Percentiles rank a stretch among this genome's conserved stretches.
These are phyloP conservation scores for Micractinium conductrix DNA, from an alignment of 139 green algal genomes.

Conservation along the genomic window DNA sequence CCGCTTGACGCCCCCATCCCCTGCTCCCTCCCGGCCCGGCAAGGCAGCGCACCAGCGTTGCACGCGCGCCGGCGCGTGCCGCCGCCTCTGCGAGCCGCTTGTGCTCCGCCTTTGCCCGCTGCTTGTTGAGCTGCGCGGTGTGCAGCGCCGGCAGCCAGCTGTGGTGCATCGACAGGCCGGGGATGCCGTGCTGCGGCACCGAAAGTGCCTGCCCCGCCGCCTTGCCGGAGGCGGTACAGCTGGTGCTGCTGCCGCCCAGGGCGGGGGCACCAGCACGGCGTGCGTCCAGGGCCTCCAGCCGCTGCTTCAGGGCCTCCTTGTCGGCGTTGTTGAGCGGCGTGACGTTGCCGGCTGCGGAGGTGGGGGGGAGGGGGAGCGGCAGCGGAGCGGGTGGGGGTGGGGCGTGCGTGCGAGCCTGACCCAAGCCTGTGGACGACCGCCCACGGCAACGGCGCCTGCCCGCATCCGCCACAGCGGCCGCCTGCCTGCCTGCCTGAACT, in stretches of 20 bases:
- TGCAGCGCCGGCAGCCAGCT: constrained; percentile 24
- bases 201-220: too few relatives aligned
- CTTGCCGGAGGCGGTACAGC: too few relatives aligned
- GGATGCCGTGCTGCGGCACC: not conserved
- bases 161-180: not conserved
- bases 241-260: not conserved
- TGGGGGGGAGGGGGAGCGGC: not conserved
- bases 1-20: too few relatives aligned
- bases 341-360: constrained; percentile 6
- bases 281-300: constrained; percentile 4
- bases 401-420: not conserved
- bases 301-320: constrained; percentile 24
- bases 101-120: constrained; percentile 21
- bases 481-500: not conserved
- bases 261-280: too few relatives aligned
- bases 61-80: constrained; percentile 11
- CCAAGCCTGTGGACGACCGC: not conserved
- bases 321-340: constrained; percentile 23
- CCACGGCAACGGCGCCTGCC: not conserved
- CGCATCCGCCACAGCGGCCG: not conserved
- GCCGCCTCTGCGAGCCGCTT: constrained; percentile 24
- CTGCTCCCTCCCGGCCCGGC: too few relatives aligned
- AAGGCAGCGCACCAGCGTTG: not conserved
- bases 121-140: constrained; percentile 8
- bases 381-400: not conserved